Base-by-base conservation (phyloP, 495 filamentous ascomycete genomes). In the Bombardia bombarda region DNA sequence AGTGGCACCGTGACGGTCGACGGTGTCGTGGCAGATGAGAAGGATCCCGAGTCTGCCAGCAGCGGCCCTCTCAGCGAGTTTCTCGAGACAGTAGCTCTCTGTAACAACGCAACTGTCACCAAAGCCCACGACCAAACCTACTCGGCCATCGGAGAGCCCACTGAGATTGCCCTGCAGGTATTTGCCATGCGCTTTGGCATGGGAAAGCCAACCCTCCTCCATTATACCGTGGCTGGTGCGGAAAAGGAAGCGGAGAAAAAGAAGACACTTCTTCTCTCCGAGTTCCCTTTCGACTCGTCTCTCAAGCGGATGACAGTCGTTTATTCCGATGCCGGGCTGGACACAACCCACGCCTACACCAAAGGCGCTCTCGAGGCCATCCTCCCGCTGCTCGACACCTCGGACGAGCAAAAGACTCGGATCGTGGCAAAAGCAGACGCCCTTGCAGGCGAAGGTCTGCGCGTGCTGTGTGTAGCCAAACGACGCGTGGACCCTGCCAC, bases 241-340 rank as follows among this genome's bases (percentile, higher is more conserved):
- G n/a, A n/a, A n/a, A n/a, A n/a, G n/a, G n/a, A n/a, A n/a, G n/a
- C n/a, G n/a, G n/a, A n/a, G n/a, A n/a, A n/a, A n/a, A n/a, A 72
- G 42, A 18, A 24, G 31, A 20, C 40, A 43, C n/a, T 34, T 19
- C 22, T 76, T 85, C 38, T 82, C 16, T 75, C 74, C 16, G 86
- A 92, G 56, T 88, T 82, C 49, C 81, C 83, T 1, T 92, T 92
- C 44, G 86, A 92, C 50, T 85, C 80, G 33, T 74, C 73, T 16
- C 81, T 89, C 66, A 92, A 90, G 65, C 70, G 80, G 24, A 92
- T 92, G 86, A 82, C 85, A 19, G 83, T 87, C 42, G 68, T 87
- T 26, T 90, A 84, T 58, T 53, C 69, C 35, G 39, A 49, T 19
- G 35, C 31, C 20, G 20, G n/a, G 7, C 28, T 26, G 2, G 46